phyloP scores from a whole-genome alignment of 148 eudicot species.

The Diospyros kaki region DNA sequence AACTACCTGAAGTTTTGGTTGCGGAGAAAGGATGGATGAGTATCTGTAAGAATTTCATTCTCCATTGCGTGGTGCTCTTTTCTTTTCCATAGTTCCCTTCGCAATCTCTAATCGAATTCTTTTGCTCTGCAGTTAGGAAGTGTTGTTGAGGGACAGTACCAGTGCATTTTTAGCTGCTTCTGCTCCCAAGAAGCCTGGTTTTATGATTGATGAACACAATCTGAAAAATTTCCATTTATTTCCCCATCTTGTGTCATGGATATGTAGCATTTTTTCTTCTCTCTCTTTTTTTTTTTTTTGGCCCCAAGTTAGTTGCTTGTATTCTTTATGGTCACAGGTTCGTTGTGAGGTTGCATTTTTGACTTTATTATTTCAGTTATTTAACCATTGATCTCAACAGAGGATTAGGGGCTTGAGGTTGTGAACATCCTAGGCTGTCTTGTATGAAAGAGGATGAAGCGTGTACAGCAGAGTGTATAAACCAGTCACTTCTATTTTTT shows the following conservation, averaged over 20 bases:
- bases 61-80: not conserved
- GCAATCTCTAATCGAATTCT: not conserved
- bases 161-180: constrained; percentile 77
- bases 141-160: constrained; percentile 49
- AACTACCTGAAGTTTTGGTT: constrained; percentile 23
- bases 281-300: constrained; percentile 15
- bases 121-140: constrained; percentile 30
- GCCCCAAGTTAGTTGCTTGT: constrained; percentile 26
- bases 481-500: constrained; percentile 14
- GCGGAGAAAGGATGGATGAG: constrained; percentile 18
- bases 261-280: constrained; percentile 6
- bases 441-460: constrained; percentile 18
- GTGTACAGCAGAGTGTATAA: constrained; percentile 31
- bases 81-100: too few relatives aligned
- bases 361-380: constrained; percentile 20
- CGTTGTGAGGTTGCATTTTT: constrained; percentile 64
- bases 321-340: constrained; percentile 52
- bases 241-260: constrained; percentile 19
- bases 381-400: constrained; percentile 26
- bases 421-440: constrained; percentile 28
- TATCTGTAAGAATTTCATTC: constrained; percentile 18
- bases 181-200: constrained; percentile 52
- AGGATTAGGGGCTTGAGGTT: constrained; percentile 19
- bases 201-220: constrained; percentile 22
- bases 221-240: constrained; percentile 21